Base-by-base conservation (phyloP, 345 rosid species). In the Salix caprea region DNA sequence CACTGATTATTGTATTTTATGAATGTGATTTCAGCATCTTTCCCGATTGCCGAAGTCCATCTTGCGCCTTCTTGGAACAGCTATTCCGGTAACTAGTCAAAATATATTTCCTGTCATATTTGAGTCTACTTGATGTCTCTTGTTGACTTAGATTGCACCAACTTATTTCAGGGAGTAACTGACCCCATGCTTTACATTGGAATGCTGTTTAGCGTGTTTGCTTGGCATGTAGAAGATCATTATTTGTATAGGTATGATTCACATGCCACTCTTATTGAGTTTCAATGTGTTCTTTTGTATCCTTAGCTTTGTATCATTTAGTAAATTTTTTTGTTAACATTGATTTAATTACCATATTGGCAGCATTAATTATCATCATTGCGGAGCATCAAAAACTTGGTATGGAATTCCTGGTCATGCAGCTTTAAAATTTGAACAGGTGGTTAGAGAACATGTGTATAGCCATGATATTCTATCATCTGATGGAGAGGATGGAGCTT, bases 131-230 rank as follows among this genome's bases (percentile, higher is more conserved):
- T 54, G 18, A 36, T 74, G 56, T 60, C 13, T 30, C 72, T n/a
- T 15, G 26, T 37, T 64, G 68, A 56, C 79, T 77, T 70, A 67
- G 54, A 4, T 65, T 75, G 72, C 73, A 54, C 79, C 77, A 36
- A 11, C 46, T 42, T 83, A 69, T 86, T 90, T 76, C 91, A 96
- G 99, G 99, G 99, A 74, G 93, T 96, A 74, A 96, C 99, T 42
- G 99, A 96, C 66, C 99, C 99, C n/a, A 96, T 96, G 99, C 97
- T 96, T 84, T 96, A 96, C 88, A 91, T 96, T 28, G 99, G 99
- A 82, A 96, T 96, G 99, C 88, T 96, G 37, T 96, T 96, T 85
- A 96, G 99, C 76, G 84, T 94, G 88, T 96, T 96, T 89, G 99
- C 99, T 56, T 96, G 99, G 99, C 99, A 96, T 67, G 99, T 96